Evolutionary conservation across 371 early-diverging fungal species (phyloP), one percentile per base, ranked within the genome.

Genomic region (Choanephora cucurbitarum): DNA sequence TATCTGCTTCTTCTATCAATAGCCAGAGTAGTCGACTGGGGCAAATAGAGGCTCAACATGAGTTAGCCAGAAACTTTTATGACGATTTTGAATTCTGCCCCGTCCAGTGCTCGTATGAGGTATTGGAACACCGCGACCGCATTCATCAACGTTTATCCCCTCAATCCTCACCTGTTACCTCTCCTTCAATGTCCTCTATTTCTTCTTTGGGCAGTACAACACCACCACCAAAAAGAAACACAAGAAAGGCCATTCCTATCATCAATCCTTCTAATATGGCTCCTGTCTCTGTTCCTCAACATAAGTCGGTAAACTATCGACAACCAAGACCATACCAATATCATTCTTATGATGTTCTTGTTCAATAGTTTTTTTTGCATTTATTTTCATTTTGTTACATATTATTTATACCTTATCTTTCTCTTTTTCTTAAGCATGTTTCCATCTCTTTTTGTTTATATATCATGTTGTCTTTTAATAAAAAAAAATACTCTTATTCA

Each of bases 81-180:
- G 77, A 77, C 55, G 77, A 77, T 53, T 48, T 52, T 41, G 77
- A 77, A 24, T 77, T 77, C 44, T 77, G 77, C 49, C 77, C 77
- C 19, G 52, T 77, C 11, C 62, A 58, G 22, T 58, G 63, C 37
- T 60, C 64, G 14, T 61, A 62, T 21, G 66, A 71, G 46, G 66
- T 66, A 19, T 41, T 57, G 37, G 77, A 73, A 37, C 72, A 77
- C 50, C 70, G 77, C 34, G 67, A 71, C 44, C 67, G 77, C 39
- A 66, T 77, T 23, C 74, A 74, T 18, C 72, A 70, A 48, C 65
- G 77, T 21, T 46, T 61, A 34, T 77, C 77, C 23, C 77, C 77
- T 18, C 71, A 72, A 18, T 61, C 74, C 6, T 77, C 77, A 4
- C 77, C 77, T 31, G 49, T 44, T 11, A 61, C 66, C 9, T 72